Percentiles rank a stretch among this genome's conserved stretches.
Conservation (phyloP, 768 basidiomycete species). For the Boletales sp. region DNA sequence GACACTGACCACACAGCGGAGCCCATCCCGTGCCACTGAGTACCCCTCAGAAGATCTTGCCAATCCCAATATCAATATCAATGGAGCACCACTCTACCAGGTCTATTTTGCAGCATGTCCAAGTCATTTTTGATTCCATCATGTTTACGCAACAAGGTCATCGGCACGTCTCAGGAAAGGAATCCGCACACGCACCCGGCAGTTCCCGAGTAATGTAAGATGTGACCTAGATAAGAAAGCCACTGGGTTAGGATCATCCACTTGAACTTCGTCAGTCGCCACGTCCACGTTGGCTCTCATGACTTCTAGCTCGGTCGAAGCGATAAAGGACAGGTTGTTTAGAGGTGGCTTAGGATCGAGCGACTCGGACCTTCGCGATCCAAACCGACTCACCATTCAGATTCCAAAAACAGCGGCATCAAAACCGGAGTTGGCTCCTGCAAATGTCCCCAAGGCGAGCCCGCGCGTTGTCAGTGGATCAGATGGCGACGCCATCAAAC, state of each 20-base stretch:
- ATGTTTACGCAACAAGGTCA: too few relatives aligned
- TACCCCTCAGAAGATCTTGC: too few relatives aligned
- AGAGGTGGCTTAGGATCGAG: slow-evolving; percentile 31
- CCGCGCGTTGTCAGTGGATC: slow-evolving; percentile 17
- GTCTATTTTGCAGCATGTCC: too few relatives aligned
- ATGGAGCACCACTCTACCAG: too few relatives aligned
- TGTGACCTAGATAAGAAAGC: background rate
- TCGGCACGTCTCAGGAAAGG: too few relatives aligned
- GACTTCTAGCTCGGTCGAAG: slow-evolving; percentile 48
- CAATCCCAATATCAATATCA: too few relatives aligned
- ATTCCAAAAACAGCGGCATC: slow-evolving; percentile 54
- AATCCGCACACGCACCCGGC: too few relatives aligned
- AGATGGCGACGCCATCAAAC: slow-evolving; percentile 18
- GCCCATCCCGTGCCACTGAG: too few relatives aligned
- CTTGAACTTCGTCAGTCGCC: background rate
- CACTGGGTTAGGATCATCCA: background rate
- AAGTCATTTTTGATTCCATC: background rate
- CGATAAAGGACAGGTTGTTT: slow-evolving; percentile 75
- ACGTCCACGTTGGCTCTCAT: slow-evolving; percentile 27
- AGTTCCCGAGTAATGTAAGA: background rate
- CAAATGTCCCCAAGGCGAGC: slow-evolving; percentile 39
- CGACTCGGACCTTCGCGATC: slow-evolving; percentile 28
- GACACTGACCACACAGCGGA: too few relatives aligned
- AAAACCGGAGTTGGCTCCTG: slow-evolving; percentile 35
- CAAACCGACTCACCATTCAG: slow-evolving; percentile 54